A percentile compares a stretch with the other conserved stretches of the same genome.
phyloP scores from a whole-genome alignment of 768 basidiomycete species.

The Melanogaster broomeanus region DNA sequence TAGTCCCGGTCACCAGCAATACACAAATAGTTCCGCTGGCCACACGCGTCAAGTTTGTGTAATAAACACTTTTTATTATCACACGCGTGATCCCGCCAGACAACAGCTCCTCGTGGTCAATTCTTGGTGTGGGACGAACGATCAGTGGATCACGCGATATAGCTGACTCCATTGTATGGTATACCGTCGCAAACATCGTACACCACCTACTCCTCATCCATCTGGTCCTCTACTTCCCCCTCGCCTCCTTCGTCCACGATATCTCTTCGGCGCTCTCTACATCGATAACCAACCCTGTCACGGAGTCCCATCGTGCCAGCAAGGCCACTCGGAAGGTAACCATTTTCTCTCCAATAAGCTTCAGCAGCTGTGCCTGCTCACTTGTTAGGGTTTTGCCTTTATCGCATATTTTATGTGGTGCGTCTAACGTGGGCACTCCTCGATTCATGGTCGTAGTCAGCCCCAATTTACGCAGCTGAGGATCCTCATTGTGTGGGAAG shows the following conservation, averaged over 20 bases:
- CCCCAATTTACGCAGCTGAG: conserved; percentile 91
- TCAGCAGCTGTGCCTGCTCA: conserved; percentile 92
- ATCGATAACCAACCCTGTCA: conserved; percentile 62
- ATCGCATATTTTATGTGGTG: conserved; percentile 82
- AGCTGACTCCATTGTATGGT: not conserved
- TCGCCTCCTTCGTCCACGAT: conserved; percentile 30
- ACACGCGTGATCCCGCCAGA: not conserved
- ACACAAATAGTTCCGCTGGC: not conserved
- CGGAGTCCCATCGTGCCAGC: conserved; percentile 71
- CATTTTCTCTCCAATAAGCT: conserved; percentile 89
- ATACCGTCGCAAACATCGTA: not conserved
- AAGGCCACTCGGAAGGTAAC: conserved; percentile 79
- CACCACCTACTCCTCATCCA: conserved; percentile 49
- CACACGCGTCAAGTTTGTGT: too few relatives aligned
- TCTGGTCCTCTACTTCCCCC: conserved; percentile 42
- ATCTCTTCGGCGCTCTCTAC: conserved; percentile 47
- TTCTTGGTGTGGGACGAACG: not conserved
- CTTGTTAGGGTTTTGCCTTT: conserved; percentile 75
- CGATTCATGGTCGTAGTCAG: conserved; percentile 80
- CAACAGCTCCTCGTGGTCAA: not conserved
- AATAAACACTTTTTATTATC: too few relatives aligned
- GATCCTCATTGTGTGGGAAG: conserved; percentile 97
- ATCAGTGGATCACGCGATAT: not conserved
- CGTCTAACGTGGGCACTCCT: conserved; percentile 84
- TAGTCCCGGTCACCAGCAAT: not conserved